A percentile compares a stretch with the other conserved stretches of the same genome.
These are phyloP conservation scores for Pseudogymnoascus sp. DNA, from an alignment of 2,329 filamentous ascomycete genomes.

Conservation along the genomic window DNA sequence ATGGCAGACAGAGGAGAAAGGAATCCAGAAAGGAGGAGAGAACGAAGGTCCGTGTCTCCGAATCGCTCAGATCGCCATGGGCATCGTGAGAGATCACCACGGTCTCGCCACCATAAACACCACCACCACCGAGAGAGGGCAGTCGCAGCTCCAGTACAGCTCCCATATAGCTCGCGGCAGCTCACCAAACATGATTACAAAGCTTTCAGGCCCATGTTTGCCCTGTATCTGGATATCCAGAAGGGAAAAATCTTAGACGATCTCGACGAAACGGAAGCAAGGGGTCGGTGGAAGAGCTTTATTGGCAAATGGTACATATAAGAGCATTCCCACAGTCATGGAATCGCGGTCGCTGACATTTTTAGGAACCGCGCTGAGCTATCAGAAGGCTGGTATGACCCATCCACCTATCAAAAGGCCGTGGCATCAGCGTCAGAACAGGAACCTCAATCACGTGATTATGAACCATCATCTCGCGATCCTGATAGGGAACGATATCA, in stretches of 20 bases:
- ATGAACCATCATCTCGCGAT: conserved; percentile 1
- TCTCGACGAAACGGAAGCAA: conserved; percentile 66
- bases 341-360: conserved; percentile 35
- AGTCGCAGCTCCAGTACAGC: conserved; percentile 18
- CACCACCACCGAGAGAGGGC: conserved; percentile 26
- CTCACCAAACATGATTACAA: conserved; percentile 63
- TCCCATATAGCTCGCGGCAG: conserved; percentile 59
- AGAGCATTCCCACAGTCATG: not conserved
- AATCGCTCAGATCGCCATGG: conserved; percentile 1
- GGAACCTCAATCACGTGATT: conserved; percentile 11
- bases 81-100: not conserved
- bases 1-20: conserved; percentile 4
- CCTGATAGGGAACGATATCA: conserved; percentile 11
- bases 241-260: conserved; percentile 64
- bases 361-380: conserved; percentile 75
- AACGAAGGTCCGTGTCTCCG: not conserved
- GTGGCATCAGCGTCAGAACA: conserved; percentile 16
- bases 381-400: conserved; percentile 89
- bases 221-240: conserved; percentile 79
- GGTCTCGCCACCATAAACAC: conserved; percentile 28
- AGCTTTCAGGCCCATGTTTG: conserved; percentile 63
- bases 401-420: conserved; percentile 42
- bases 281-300: conserved; percentile 90
- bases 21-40: not conserved
- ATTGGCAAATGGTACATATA: conserved; percentile 66